Evolutionary conservation across 1,284 basidiomycete genomes (phyloP), one percentile per base, ranked within the genome.

Genomic region (Tilletia setariae): DNA sequence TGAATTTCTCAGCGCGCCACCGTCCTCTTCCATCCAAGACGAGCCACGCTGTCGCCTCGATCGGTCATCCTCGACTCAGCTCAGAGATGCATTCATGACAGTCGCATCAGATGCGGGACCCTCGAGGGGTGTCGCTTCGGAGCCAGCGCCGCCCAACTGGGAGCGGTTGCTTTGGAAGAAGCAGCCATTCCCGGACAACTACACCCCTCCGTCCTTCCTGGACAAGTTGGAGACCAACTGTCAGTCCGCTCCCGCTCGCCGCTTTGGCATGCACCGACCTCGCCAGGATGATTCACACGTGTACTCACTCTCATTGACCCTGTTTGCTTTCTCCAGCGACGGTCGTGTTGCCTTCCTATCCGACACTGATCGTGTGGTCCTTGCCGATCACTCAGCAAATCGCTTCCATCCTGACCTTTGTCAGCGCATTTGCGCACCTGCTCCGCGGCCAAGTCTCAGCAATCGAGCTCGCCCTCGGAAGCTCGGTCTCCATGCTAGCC

Each of bases 101-200:
- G 46, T 16, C 46, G 46, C 46, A 6, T 7, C 21, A 23, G 46
- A n/a, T n/a, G 46, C 46, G 53, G 25, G 53, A 28, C 30, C 8
- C 2, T 35, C 16, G 62, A 19, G 7, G 42, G 62, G n/a, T 40
- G 35, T 40, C 35, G 6, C 35, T 40, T 40, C 35, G 11, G 35
- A 40, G 11, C 35, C 35, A 11, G 51, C 32, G 15, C 13, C 13
- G 11, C 47, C 35, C 8, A 21, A 25, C 73, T 95, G 92, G 91
- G 88, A 90, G 80, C 91, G 89, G 79, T 86, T 91, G n/a, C 87
- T 97, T 21, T 96, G 93, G 92, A 89, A 89, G 79, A 85, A 83
- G 70, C 90, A 91, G 79, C 85, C 87, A 4, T 91, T 87, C 79
- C 88, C 91, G 16, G 94, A 96, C 84, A 93, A 94, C 82, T 88